Evolutionary conservation across 192 early-diverging fungal genomes (phyloP), one percentile per base, ranked within the genome.

Genomic region (Coemansia sp.): DNA sequence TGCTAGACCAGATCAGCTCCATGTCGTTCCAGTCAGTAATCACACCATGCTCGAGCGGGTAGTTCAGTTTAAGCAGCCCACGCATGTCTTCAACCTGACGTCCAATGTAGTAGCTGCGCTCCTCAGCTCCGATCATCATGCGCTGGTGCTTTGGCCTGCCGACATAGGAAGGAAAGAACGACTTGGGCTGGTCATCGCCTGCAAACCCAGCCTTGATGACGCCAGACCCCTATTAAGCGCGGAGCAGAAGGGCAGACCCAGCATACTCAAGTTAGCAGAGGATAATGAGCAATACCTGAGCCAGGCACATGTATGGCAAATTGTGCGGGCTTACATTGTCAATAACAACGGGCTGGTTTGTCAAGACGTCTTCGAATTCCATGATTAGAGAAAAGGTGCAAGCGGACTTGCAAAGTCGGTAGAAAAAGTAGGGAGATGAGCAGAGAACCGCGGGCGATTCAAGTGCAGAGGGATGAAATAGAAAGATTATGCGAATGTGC

Each of bases 141-240:
- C 95, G 91, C 62, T 88, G 76, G 79, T 99, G 97, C 73, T 99
- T 99, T 43, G 96, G 97, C 46, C 94, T 85, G 20, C 97, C 97
- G 23, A 99, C 96, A 62, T 87, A 90, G 20, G 96, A 93, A 5
- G 94, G 90, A 71, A 99, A 95, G 73, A 90, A 99, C 66, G 92
- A 92, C 74, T 97, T 96, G 61, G 97, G 97, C 67, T 89, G 89
- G 65, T 98, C 96, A 63, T 97, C 95, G 57, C 97, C 97, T 37
- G 97, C 96, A 77, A 99, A 98, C 16, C 97, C 97, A 16, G 95
- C 96, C 73, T 99, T 99, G 71, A 99, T 97, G 73, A 95, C 90
- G 45, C 97, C 97, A 16, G 97, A 99, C 26, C 97, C 97, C 96
- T 98, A 86, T 18, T 46, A 8, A 2, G 8, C 4, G 55, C 23